Evolutionary conservation across 441 rosid species (phyloP).

Genomic region (Erodium chrysanthum): DNA sequence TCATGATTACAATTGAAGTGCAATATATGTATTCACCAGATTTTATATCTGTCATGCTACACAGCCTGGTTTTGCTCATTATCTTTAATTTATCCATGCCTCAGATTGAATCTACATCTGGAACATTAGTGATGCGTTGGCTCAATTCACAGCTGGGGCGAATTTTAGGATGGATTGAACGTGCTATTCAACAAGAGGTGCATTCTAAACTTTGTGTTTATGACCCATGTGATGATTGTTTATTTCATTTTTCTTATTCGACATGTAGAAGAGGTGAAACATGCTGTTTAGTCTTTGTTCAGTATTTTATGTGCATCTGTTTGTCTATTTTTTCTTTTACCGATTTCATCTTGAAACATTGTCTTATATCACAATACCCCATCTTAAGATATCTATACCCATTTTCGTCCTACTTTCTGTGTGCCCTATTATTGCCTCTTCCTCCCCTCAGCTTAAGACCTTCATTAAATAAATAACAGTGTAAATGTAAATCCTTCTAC

Average conservation of each 20-base stretch:
- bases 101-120: conserved; percentile 82
- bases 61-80: not conserved
- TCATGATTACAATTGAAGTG: not conserved
- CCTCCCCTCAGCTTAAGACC: not conserved
- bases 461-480: not conserved
- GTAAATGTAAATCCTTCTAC: conserved; percentile 20
- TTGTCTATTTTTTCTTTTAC: not conserved
- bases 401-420: not conserved
- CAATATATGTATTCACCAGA: not conserved
- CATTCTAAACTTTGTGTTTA: conserved; percentile 4
- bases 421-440: conserved; percentile 2
- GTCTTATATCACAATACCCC: not conserved
- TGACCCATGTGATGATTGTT: not conserved
- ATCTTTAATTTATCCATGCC: not conserved
- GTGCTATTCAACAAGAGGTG: conserved; percentile 95
- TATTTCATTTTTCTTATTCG: conserved; percentile 5
- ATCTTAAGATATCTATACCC: not conserved
- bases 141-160: conserved; percentile 87
- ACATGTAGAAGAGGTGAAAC: conserved; percentile 9
- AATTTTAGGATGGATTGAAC: conserved; percentile 89
- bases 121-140: conserved; percentile 94
- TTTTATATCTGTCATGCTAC: not conserved
- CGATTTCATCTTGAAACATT: not conserved
- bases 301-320: not conserved
- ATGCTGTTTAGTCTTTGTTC: not conserved